phyloP scores from a whole-genome alignment of 371 early-diverging fungal genomes.

The Mortierella sp. region DNA sequence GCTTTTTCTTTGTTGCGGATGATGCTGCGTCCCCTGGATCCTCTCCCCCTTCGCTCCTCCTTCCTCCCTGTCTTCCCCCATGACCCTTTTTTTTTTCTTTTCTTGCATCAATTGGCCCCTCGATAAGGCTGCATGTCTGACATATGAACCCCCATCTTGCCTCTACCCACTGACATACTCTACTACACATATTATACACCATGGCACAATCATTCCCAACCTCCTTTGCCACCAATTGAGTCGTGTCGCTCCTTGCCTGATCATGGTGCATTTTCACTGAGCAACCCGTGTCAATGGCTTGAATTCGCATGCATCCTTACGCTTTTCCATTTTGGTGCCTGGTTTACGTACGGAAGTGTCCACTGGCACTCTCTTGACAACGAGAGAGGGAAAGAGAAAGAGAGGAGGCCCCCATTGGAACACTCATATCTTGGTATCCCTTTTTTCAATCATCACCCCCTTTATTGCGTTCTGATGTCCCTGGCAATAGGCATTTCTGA shows the following conservation, averaged over 20 bases:
- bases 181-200: neutral
- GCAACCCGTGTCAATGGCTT: too few relatives aligned
- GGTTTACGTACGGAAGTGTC: neutral
- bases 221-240: neutral
- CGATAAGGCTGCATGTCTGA: neutral
- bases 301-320: too few relatives aligned
- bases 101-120: slow-evolving; percentile 4
- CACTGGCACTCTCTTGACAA: neutral
- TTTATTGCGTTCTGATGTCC: slow-evolving; percentile 4
- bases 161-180: neutral
- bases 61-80: neutral
- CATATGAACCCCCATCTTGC: neutral
- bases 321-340: too few relatives aligned
- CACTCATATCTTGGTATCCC: neutral
- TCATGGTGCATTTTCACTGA: too few relatives aligned
- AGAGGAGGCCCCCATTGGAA: neutral
- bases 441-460: neutral
- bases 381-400: neutral
- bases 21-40: slow-evolving; percentile 15
- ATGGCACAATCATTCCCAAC: neutral
- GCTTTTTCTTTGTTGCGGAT: neutral
- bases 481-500: neutral
- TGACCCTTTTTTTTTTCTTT: neutral
- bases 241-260: neutral
- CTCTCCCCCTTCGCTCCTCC: neutral